Evolutionary conservation across 2,329 filamentous ascomycete species (phyloP), one percentile per base, ranked within the genome.

Genomic region (Curvularia sp.): DNA sequence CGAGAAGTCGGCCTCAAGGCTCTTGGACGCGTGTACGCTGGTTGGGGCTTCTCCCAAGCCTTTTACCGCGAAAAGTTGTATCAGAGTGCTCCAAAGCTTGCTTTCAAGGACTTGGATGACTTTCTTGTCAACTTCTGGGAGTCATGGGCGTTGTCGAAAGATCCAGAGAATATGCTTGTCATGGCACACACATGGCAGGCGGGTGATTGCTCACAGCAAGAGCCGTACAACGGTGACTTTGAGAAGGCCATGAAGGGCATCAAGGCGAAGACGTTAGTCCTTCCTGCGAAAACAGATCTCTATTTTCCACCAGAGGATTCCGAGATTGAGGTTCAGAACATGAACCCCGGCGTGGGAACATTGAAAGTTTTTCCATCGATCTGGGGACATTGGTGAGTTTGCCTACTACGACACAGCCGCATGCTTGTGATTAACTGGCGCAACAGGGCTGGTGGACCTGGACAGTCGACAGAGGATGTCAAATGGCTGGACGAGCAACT

Each of bases 261-360:
- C 74, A 90, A 89, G 72, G 88, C 90, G 1, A 91, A 87, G 67
- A 87, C 85, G 0, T 77, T 94, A 41, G 88, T 94, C 3, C 74
- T 93, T 13, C 91, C 91, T 0, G 78, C 81, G 21, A 86, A 90
- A 71, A 93, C 89, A 0, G 91, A 94, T 71, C 80, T 94, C 4
- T 94, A 94, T 71, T 94, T 95, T 64, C 89, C 91, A 81, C 89
- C 90, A 0, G 90, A 93, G 67, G 91, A 93, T 64, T 92, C 89
- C 0, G 85, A 90, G 67, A 87, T 88, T 55, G 91, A 95, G 69
- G 87, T 93, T 23, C 73, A 73, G 47, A 84, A 82, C 58, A 89
- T 89, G 87, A 80, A 75, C 28, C 78, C 83, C 2, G 86, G 85
- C 0, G 74, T 88, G 23, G 87, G 86, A 1, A 80, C 81, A 49